Conservation (phyloP, 2,329 filamentous ascomycete species). For the Xylaria polymorpha region DNA sequence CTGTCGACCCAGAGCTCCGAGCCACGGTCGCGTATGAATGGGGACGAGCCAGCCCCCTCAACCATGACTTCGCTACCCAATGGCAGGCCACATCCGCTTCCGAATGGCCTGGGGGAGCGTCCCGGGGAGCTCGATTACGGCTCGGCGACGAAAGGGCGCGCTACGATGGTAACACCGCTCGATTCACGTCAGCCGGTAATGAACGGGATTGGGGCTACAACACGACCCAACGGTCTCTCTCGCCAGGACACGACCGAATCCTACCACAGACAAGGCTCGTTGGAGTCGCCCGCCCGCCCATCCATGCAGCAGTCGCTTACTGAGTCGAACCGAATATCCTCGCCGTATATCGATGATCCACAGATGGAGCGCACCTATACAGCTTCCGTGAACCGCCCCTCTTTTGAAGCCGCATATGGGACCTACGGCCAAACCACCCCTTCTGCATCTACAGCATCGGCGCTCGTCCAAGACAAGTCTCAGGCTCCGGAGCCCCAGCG, state of each 20-base stretch:
- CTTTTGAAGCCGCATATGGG: constrained; percentile 34
- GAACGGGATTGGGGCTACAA: constrained; percentile 41
- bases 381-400: constrained; percentile 34
- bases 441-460: constrained; percentile 43
- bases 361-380: constrained; percentile 34
- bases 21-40: constrained; percentile 58
- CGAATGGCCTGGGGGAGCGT: constrained; percentile 50
- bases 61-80: constrained; percentile 71
- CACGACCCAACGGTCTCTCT: constrained; percentile 31
- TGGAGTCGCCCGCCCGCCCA: constrained; percentile 49
- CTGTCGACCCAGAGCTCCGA: constrained; percentile 65
- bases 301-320: constrained; percentile 50
- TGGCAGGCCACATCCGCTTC: constrained; percentile 58
- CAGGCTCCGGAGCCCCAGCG: constrained; percentile 60
- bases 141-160: constrained; percentile 19
- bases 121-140: constrained; percentile 40
- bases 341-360: constrained; percentile 46
- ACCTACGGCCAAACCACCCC: constrained; percentile 41
- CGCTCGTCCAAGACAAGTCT: constrained; percentile 47
- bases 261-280: constrained; percentile 49
- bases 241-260: constrained; percentile 50
- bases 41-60: constrained; percentile 57
- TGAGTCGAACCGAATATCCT: constrained; percentile 51
- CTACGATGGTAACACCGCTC: constrained; percentile 13
- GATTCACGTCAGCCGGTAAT: constrained; percentile 18